Base-by-base conservation (phyloP, 495 filamentous ascomycete species). In the Hapsidospora chrysogenum region DNA sequence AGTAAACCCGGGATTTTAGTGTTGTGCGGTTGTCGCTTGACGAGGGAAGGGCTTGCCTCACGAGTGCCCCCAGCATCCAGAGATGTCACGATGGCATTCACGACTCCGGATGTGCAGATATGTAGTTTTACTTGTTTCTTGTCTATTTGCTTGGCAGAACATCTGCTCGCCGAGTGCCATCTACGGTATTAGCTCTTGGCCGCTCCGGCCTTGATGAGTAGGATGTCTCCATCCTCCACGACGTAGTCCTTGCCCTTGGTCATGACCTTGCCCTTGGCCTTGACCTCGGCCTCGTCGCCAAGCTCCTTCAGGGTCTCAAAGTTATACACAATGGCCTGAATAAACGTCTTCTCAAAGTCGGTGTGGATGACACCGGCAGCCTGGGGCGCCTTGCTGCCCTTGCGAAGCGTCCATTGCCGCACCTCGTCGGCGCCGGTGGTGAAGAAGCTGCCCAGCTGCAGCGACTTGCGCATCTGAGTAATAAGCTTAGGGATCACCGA, bases 311-410 rank as follows among this genome's bases (percentile, higher is more conserved):
- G 64, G 6, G 67, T 56, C 17, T 45, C 60, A 61, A 74, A 96
- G 63, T 92, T 95, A 61, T 80, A 94, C 30, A 92, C 80, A 40
- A 99, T 66, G 20, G 68, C 82, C 62, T 99, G 92, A 46, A 99
- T 99, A 62, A 99, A 99, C 0, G 92, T 99, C 74, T 99, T 99
- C 60, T 99, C 92, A 42, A 99, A 96, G 52, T 99, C 92, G 37
- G 78, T 81, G 61, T 99, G 92, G 46, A 99, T 99, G 38, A 96
- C 92, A 64, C 92, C 92, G 11, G 92, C 89, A 29, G 92, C 89
- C 51, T 86, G 81, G 13, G 92, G 92, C 22, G 92, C 92, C 65
- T 99, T 99, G 46, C 81, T 92, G 38, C 85, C 85, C 52, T 86
- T 86, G 28, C 92, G 73, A 52, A 99, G 87, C 21, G 86, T 96